Percentiles rank a stretch among this genome's conserved stretches.
Evolutionary conservation across 768 basidiomycete genomes (phyloP).

Genomic region (Mycena venus): DNA sequence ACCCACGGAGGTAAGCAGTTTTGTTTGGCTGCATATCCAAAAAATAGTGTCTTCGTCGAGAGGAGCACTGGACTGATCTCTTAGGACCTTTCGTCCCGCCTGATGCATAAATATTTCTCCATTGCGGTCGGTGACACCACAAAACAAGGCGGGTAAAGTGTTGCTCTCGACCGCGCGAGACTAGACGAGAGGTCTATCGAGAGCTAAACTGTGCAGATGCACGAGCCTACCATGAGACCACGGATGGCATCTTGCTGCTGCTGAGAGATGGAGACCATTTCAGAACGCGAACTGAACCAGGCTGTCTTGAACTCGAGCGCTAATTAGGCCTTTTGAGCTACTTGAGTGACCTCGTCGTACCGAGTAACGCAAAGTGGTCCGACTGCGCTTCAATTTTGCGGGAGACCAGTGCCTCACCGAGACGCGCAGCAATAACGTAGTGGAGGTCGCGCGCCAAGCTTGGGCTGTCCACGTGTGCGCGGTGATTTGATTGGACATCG

Average conservation of each 20-base stretch:
- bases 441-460: neutral
- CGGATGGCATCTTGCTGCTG: slow-evolving; percentile 20
- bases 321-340: neutral
- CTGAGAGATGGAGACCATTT: slow-evolving; percentile 14
- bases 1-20: slow-evolving; percentile 49
- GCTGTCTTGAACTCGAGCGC: neutral
- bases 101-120: slow-evolving; percentile 22
- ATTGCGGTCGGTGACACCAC: slow-evolving; percentile 14
- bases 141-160: slow-evolving; percentile 17
- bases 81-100: slow-evolving; percentile 24
- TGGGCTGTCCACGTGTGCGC: neutral
- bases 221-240: slow-evolving; percentile 18
- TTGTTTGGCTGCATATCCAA: slow-evolving; percentile 56
- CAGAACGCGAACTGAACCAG: neutral
- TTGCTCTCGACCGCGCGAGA: slow-evolving; percentile 16
- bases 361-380: neutral
- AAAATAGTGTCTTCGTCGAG: slow-evolving; percentile 45
- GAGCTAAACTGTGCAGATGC: neutral
- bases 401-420: too few species aligned
- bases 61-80: slow-evolving; percentile 41
- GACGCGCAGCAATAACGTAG: neutral
- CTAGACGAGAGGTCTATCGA: neutral
- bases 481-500: too few species aligned
- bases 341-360: neutral
- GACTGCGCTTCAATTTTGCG: too few species aligned